Evolutionary conservation across 306 rosid genomes (phyloP).

Genomic region (Aeschynomene evenia): DNA sequence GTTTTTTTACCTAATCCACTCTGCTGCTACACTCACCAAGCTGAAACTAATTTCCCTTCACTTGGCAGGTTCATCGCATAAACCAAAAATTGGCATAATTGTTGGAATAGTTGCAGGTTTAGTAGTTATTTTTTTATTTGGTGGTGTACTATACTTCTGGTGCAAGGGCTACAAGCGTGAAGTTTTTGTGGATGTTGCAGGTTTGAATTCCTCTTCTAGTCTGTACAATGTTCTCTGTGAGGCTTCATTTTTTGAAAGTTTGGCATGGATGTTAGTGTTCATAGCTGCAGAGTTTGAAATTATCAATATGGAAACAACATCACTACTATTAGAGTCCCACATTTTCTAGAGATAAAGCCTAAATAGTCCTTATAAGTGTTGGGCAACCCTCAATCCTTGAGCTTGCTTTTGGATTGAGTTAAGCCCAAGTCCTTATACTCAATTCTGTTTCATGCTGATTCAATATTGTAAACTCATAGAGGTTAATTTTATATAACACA

Average conservation of each 20-base stretch:
- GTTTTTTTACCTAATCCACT: background rate
- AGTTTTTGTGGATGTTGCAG: slow-evolving; percentile 82
- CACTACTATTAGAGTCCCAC: no score
- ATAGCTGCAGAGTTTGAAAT: background rate
- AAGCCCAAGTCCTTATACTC: no score
- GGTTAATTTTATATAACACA: background rate
- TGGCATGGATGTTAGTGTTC: background rate
- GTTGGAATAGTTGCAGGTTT: slow-evolving; percentile 66
- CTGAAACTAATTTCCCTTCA: slow-evolving; percentile 30
- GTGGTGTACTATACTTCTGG: slow-evolving; percentile 50
- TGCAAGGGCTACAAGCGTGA: slow-evolving; percentile 65
- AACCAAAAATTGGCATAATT: slow-evolving; percentile 57
- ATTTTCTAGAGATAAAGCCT: no score
- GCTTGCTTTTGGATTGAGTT: no score
- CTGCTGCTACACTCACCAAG: background rate
- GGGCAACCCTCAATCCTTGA: no score
- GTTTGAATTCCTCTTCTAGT: slow-evolving; percentile 42
- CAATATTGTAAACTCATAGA: slow-evolving; percentile 1
- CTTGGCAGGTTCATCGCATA: slow-evolving; percentile 53
- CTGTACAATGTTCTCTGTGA: background rate
- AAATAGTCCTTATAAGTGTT: no score
- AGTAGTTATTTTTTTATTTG: slow-evolving; percentile 49
- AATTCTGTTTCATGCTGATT: slow-evolving; percentile 5
- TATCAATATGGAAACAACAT: slow-evolving; percentile 5
- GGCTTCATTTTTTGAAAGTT: background rate